phyloP scores from a whole-genome alignment of 139 green algal genomes.

The Pleodorina starrii region DNA sequence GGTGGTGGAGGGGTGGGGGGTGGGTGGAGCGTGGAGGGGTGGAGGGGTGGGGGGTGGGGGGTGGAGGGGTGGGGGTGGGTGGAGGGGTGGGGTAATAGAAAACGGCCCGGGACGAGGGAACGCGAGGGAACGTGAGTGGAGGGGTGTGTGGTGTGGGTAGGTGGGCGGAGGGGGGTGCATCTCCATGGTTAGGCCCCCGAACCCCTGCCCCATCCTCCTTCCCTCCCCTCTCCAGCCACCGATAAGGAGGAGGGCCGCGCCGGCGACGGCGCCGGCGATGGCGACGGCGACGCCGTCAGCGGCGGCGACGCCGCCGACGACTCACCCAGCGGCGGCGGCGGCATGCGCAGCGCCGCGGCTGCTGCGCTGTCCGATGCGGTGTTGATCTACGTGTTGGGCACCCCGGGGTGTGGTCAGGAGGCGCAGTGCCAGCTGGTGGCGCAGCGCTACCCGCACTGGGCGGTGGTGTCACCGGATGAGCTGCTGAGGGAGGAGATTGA shows the following conservation, averaged over 20 bases:
- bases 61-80: background rate
- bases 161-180: too few species aligned
- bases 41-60: background rate
- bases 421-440: conserved; percentile 65
- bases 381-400: conserved; percentile 62
- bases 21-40: too few species aligned
- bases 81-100: too few species aligned
- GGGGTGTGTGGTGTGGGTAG: too few species aligned
- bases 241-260: background rate
- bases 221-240: background rate
- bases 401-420: conserved; percentile 63
- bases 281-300: background rate
- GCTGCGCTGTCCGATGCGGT: background rate
- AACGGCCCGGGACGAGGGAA: too few species aligned
- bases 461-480: conserved; percentile 63
- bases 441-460: conserved; percentile 64
- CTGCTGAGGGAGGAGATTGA: conserved; percentile 67
- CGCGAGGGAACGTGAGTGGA: too few species aligned
- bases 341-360: background rate
- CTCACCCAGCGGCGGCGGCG: background rate
- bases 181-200: too few species aligned
- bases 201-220: too few species aligned
- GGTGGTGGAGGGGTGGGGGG: too few species aligned
- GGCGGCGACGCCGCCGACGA: conserved; percentile 1
- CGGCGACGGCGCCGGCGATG: background rate